Conservation (phyloP, 2,329 filamentous ascomycete species). For the Aspergillus phoenicis region DNA sequence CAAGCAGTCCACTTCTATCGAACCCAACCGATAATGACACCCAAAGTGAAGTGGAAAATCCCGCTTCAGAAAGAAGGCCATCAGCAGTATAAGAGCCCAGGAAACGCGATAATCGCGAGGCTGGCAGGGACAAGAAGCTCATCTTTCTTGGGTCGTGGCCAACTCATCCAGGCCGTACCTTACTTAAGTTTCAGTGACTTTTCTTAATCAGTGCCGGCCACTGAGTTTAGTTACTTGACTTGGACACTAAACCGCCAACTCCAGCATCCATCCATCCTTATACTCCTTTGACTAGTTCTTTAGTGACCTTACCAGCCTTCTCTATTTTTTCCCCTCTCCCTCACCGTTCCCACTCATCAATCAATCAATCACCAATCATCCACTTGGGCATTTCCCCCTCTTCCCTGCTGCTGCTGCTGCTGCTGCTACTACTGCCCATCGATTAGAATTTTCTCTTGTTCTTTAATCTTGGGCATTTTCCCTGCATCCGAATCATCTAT, state of each 20-base stretch:
- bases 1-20: conserved; percentile 4
- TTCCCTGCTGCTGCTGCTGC: neutral
- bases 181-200: conserved; percentile 2
- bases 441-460: neutral
- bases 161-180: conserved; percentile 6
- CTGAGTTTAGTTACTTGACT: neutral
- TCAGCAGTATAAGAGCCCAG: neutral
- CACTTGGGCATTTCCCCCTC: conserved; percentile 8
- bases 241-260: neutral
- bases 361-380: neutral
- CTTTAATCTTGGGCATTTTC: neutral
- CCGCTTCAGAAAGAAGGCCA: neutral
- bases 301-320: conserved; percentile 28
- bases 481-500: neutral
- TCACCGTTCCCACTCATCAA: neutral
- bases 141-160: neutral
- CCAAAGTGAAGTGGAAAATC: neutral
- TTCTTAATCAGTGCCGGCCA: neutral
- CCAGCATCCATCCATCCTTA: neutral
- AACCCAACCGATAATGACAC: conserved; percentile 9
- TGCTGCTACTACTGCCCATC: neutral
- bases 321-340: conserved; percentile 11
- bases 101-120: conserved; percentile 1
- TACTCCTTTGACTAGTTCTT: neutral
- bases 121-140: neutral